Evolutionary conservation across 1,284 basidiomycete genomes (phyloP), one percentile per base, ranked within the genome.

Genomic region (Cutaneotrichosporon sp.): DNA sequence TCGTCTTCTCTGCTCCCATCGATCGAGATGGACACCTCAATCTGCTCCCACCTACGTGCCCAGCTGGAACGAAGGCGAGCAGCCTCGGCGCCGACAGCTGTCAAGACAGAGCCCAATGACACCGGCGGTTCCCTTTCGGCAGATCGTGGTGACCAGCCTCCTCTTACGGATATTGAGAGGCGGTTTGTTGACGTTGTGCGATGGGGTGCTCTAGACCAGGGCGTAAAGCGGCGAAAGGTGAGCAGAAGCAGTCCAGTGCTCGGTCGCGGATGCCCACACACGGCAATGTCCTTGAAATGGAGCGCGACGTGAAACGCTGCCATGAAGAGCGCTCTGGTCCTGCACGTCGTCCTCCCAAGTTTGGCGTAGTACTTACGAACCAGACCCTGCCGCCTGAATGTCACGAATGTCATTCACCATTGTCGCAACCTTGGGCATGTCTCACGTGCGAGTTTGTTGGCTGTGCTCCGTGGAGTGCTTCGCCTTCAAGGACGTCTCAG

Each of bases 361-460:
- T 4, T 23, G 12, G 36, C 14, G 15, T 14, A 37, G 14, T 37
- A 15, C 14, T 37, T 37, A 37, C 15, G 12, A 10, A 37, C 14
- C 53, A 76, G 75, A 65, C 71, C 12, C 59, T 68, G 9, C 63
- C 77, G 21, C 87, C 88, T 9, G 73, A 78, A 8, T 91, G 89
- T 67, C 79, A 80, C 10, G 79, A 77, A 8, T 92, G 89, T 66
- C 69, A 77, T 4, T 54, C 79, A 0, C 66, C 82, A 0, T 76
- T 89, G 18, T 75, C 82, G 3, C 78, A 87, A n/a, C 87, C 88
- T 1, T 85, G 86, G 69, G 83, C 83, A 8, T 92, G 89, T 63
- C 75, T 91, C 10, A 81, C 85, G n/a, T 92, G 89, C 66, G 66
- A 81, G 4, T 87, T 80, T 65, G 78, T 82, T 22, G 88, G 86